These are phyloP conservation scores for Diplodia intermedia DNA, from an alignment of 2,329 filamentous ascomycete species.

Conservation along the genomic window DNA sequence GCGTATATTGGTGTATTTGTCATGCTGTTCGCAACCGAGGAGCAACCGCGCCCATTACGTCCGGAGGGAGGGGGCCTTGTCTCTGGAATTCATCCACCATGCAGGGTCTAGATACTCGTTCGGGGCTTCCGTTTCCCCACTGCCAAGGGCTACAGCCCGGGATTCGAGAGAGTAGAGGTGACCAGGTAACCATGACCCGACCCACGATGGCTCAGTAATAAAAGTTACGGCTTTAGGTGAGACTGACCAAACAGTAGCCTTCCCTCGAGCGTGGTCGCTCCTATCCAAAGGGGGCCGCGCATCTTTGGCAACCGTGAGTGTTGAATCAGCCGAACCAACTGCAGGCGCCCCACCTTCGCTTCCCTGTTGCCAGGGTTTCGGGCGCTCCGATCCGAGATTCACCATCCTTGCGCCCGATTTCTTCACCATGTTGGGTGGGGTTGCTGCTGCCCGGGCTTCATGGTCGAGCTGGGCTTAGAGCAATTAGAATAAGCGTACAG, in stretches of 20 bases:
- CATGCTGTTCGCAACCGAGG: neutral
- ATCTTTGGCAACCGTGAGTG: neutral
- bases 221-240: neutral
- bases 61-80: neutral
- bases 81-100: neutral
- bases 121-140: too few relatives aligned
- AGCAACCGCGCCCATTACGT: neutral
- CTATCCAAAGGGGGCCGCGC: neutral
- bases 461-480: neutral
- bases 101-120: neutral
- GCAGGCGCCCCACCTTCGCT: neutral
- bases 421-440: neutral
- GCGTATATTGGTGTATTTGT: neutral
- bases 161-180: too few relatives aligned
- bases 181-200: too few relatives aligned
- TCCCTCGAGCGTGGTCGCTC: neutral
- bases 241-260: neutral
- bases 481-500: neutral
- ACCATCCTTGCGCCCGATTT: neutral
- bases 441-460: neutral
- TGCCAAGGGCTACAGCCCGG: too few relatives aligned
- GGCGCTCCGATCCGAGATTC: neutral
- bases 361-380: neutral
- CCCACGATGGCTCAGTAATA: neutral
- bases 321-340: neutral